A percentile compares a stretch with the other conserved stretches of the same genome.
phyloP scores from a whole-genome alignment of 768 basidiomycete species.

The Mycena haematopus region DNA sequence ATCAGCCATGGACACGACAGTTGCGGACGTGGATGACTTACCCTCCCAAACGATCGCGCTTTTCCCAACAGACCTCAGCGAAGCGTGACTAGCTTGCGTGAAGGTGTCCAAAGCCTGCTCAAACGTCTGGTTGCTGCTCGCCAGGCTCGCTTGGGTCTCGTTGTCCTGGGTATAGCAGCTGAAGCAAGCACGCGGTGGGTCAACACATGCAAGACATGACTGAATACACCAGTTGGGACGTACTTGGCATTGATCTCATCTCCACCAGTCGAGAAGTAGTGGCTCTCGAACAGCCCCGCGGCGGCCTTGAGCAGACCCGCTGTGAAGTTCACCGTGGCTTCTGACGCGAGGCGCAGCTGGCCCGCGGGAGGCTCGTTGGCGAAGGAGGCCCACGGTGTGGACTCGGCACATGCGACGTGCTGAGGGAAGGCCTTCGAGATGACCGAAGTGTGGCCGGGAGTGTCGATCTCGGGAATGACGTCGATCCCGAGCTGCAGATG shows the following conservation, averaged over 20 bases:
- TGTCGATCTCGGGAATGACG: slow-evolving; percentile 66
- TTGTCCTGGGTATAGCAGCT: slow-evolving; percentile 54
- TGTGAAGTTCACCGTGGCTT: slow-evolving; percentile 52
- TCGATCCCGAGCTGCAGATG: slow-evolving; percentile 58
- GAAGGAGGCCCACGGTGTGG: slow-evolving; percentile 49
- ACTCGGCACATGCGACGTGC: slow-evolving; percentile 57
- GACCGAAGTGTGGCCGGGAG: slow-evolving; percentile 66
- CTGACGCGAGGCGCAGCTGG: slow-evolving; percentile 62
- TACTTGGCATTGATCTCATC: slow-evolving; percentile 62
- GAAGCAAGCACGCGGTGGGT: neutral
- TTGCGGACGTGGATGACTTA: slow-evolving; percentile 28
- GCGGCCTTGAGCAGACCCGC: slow-evolving; percentile 47
- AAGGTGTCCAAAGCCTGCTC: slow-evolving; percentile 55
- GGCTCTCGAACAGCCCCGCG: slow-evolving; percentile 44
- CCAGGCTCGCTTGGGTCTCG: slow-evolving; percentile 48
- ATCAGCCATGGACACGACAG: neutral
- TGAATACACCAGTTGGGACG: neutral
- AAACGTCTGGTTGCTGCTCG: slow-evolving; percentile 47
- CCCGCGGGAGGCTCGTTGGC: slow-evolving; percentile 69
- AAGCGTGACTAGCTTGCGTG: slow-evolving; percentile 49
- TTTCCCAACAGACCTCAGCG: slow-evolving; percentile 52
- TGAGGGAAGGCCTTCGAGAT: slow-evolving; percentile 61
- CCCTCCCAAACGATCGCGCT: slow-evolving; percentile 70
- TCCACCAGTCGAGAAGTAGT: slow-evolving; percentile 65
- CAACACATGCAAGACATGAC: neutral